Evolutionary conservation across 768 basidiomycete genomes (phyloP), one percentile per base, ranked within the genome.

Genomic region (Leccinum uliginosum): DNA sequence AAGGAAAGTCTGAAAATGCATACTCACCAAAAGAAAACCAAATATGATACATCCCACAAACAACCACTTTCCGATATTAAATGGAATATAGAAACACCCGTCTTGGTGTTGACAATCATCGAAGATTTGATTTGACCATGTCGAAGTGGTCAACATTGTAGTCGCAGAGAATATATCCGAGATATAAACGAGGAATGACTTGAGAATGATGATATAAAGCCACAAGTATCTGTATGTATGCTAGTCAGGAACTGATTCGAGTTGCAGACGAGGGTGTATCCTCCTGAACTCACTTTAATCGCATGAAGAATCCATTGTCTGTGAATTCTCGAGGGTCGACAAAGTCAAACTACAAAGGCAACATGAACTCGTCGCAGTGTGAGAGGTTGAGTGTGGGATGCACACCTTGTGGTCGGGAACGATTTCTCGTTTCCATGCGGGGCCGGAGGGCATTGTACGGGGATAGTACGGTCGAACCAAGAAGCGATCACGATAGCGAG

Each of bases 31-130:
- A 27, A 99, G 78, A 77, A 98, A 98, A n/a, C 92, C 93, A 72
- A 97, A 91, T 64, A 97, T 89, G 81, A 99, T 98, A 74, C 96
- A 98, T 47, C 93, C 93, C 19, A 97, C 89, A 76, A 98, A 98
- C 59, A 99, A 78, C 93, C 93, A 98, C 73, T 94, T 91, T 51
- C 92, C 94, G 54, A 91, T 84, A 57, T 79, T 76, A 75, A 97
- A 98, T 2, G 91, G 87, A 62, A 94, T 89, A 67, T 88, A 83
- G 51, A 93, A 85, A 69, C 93, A 97, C 43, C 85, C 84, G 5
- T 81, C 71, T 52, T 82, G 73, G 29, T 73, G 65, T 46, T 77
- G 73, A 69, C 93, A 95, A 61, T 86, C 81, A 58, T 84, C 77
- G 74, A 92, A 90, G 67, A 98, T 97, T 71, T 91, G 83, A 67